Base-by-base conservation (phyloP, 805 yeast species). In the Kluyveromyces siamensis region DNA sequence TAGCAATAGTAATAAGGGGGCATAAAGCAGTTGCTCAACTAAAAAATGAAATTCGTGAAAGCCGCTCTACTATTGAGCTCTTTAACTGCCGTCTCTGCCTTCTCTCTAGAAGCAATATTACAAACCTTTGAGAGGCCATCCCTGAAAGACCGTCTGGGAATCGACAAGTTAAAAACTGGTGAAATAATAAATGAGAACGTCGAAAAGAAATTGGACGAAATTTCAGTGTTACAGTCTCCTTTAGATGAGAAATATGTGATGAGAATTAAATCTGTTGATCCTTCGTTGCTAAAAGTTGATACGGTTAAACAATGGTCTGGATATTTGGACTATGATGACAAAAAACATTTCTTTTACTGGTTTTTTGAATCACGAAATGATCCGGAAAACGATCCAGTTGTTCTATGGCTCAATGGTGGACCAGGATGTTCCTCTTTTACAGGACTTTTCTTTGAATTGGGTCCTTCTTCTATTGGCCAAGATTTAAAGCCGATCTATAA, bases 371-470 rank as follows among this genome's bases (percentile, higher is more conserved):
- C 95, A 46, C 80, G 96, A 71, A 83, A 83, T 60, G 88, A 87
- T 65, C 97, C 97, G 4, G 69, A 66, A 47, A 86, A 72, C 47
- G 97, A 91, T 67, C 97, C 97, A 1, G 75, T 89, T 19, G 76
- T 91, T 48, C 68, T 84, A 54, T 85, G 91, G 98, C 73, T 90
- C 58, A 90, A 90, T 63, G 97, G 97, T 55, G 96, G 97, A 6
- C 97, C 97, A 37, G 97, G 97, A 11, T 90, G 97, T 64, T 87
- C 96, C 0, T 87, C 96, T 1, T 70, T 88, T 62, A 87, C 95
- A 35, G 97, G 97, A 8, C 72, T 90, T 50, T 80, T 91, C 58
- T 88, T 90, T 61, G 98, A 91, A 66, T 75, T 89, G 61, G 98
- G 98, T 25, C 96, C 97, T 6, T 77, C 96, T 0, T 74, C 83